These are phyloP conservation scores for Syncephalastrum contaminatum DNA, from an alignment of 371 early-diverging fungal genomes.

Conservation along the genomic window DNA sequence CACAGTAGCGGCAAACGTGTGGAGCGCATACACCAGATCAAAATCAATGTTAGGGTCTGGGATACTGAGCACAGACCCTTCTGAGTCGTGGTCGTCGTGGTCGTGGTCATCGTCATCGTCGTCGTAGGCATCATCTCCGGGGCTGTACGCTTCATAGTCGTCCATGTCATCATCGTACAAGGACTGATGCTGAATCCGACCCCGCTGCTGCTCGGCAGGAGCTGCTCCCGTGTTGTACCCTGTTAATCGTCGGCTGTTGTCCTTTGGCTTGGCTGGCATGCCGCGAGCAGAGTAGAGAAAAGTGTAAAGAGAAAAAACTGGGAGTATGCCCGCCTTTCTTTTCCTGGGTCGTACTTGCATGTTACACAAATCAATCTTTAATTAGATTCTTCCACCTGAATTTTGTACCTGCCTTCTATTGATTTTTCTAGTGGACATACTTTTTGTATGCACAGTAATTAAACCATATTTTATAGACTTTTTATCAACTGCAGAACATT, in stretches of 20 bases:
- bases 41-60: constrained; percentile 78
- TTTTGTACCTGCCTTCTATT: too few relatives aligned
- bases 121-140: constrained; percentile 26
- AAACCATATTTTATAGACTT: too few relatives aligned
- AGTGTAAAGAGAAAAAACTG: constrained; percentile 4
- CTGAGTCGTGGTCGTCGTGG: constrained; percentile 51
- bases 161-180: constrained; percentile 48
- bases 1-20: constrained; percentile 92
- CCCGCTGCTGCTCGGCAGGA: constrained; percentile 1
- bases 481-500: too few relatives aligned
- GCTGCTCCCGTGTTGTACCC: constrained; percentile 8
- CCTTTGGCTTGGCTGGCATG: not conserved
- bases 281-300: not conserved
- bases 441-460: too few relatives aligned
- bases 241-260: constrained; percentile 13
- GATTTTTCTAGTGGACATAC: too few relatives aligned
- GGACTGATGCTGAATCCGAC: constrained; percentile 26
- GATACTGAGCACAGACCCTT: constrained; percentile 55
- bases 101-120: constrained; percentile 39
- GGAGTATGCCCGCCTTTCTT: not conserved
- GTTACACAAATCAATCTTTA: too few relatives aligned
- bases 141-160: constrained; percentile 24
- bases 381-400: too few relatives aligned
- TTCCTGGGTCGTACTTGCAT: too few relatives aligned
- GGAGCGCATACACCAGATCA: constrained; percentile 86